Evolutionary conservation across 176 grass and related monocot species (phyloP).

Genomic region (Carex littledalei): DNA sequence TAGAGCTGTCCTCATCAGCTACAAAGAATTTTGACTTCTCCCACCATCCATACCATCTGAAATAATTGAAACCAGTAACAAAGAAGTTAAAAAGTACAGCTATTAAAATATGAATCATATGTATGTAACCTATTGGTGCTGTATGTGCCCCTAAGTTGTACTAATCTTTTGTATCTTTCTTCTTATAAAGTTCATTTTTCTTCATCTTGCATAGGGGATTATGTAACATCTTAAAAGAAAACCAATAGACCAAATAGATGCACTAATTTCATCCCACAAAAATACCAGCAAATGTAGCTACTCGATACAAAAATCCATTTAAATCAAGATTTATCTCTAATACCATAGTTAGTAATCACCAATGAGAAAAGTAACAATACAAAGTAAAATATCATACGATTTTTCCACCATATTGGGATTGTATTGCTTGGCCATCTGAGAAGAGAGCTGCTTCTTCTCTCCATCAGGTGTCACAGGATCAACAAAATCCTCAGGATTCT

Average conservation of each 20-base stretch:
- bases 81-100: background rate
- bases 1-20: slow-evolving; percentile 57
- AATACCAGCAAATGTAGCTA: background rate
- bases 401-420: slow-evolving; percentile 58
- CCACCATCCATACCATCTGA: slow-evolving; percentile 87
- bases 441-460: slow-evolving; percentile 50
- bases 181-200: background rate
- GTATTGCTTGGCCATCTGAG: slow-evolving; percentile 76
- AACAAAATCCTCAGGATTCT: slow-evolving; percentile 55
- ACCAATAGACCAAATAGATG: background rate
- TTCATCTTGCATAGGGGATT: background rate
- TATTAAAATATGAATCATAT: background rate
- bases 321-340: background rate
- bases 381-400: slow-evolving; percentile 34
- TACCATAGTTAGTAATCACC: background rate
- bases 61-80: background rate
- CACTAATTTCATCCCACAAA: background rate
- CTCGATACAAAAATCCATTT: background rate
- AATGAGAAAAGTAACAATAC: background rate
- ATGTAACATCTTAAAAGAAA: background rate
- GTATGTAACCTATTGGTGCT: slow-evolving; percentile 1
- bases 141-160: slow-evolving; percentile 1
- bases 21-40: slow-evolving; percentile 62
- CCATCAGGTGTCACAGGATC: slow-evolving; percentile 44
- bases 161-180: background rate